These are phyloP conservation scores for Rhododendron simsii DNA, from an alignment of 148 eudicot species.

Conservation along the genomic window DNA sequence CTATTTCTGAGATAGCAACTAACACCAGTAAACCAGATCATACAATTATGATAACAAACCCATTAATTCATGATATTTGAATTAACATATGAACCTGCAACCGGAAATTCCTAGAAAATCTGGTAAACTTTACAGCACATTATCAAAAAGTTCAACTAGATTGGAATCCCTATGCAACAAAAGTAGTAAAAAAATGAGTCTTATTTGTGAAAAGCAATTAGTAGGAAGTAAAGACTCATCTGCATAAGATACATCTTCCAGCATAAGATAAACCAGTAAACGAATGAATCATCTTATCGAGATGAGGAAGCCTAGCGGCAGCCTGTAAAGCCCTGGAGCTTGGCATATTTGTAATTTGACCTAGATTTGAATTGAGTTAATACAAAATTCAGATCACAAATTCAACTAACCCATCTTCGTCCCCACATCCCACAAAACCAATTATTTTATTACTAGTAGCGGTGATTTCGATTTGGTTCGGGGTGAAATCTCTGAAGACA, in stretches of 20 bases:
- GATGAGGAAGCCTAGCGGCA: background rate
- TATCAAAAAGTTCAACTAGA: background rate
- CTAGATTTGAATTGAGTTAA: background rate
- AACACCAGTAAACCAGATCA: background rate
- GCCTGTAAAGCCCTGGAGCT: background rate
- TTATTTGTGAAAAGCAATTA: background rate
- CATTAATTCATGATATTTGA: background rate
- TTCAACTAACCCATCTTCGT: background rate
- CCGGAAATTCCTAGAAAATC: background rate
- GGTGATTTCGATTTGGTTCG: no score
- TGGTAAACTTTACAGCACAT: background rate
- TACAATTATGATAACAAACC: background rate
- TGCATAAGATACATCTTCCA: background rate
- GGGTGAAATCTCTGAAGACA: no score
- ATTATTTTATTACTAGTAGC: background rate
- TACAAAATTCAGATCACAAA: background rate
- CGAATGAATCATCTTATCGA: background rate
- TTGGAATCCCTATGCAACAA: background rate
- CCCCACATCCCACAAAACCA: background rate
- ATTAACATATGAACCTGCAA: background rate
- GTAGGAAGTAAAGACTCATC: background rate
- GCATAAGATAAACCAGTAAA: background rate
- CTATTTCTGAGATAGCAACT: background rate
- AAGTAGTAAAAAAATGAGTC: background rate
- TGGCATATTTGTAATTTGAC: background rate